These are phyloP conservation scores for Colletotrichum karsti DNA, from an alignment of 2,329 filamentous ascomycete species.

Conservation along the genomic window DNA sequence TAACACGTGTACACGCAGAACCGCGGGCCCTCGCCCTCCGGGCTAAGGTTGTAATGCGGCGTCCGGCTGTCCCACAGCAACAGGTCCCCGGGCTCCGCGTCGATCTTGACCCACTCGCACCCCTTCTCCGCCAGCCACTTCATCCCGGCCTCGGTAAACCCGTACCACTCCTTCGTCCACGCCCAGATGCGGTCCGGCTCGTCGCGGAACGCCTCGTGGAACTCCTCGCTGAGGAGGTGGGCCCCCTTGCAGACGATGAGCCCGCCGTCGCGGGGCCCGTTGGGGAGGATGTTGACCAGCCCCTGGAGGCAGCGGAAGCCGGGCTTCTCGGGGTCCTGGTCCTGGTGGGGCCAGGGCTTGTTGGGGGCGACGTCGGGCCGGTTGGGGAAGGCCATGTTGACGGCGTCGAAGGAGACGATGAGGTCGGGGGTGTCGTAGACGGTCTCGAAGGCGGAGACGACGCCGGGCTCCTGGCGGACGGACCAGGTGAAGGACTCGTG, in stretches of 20 bases:
- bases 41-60: constrained; percentile 25
- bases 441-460: constrained; percentile 8
- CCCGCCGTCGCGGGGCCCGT: constrained; percentile 1
- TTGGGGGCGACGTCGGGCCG: constrained; percentile 7
- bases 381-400: constrained; percentile 17
- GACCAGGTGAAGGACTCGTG: constrained; percentile 15
- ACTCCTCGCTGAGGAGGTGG: constrained; percentile 27
- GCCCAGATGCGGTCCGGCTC: constrained; percentile 33
- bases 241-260: constrained; percentile 16
- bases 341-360: constrained; percentile 15
- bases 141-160: constrained; percentile 27
- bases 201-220: constrained; percentile 17
- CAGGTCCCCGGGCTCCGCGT: constrained; percentile 43
- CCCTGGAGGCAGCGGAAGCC: constrained; percentile 14
- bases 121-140: constrained; percentile 30
- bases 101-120: constrained; percentile 34
- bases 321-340: constrained; percentile 6
- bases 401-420: constrained; percentile 16
- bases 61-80: constrained; percentile 41
- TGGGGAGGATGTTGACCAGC: constrained; percentile 4
- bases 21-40: constrained; percentile 29
- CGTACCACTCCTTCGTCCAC: constrained; percentile 32
- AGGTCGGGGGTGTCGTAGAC: constrained; percentile 12
- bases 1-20: constrained; percentile 34
- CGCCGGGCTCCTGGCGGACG: constrained; percentile 4